These are phyloP conservation scores for Eustoma russellianum DNA, from an alignment of 257 asterid genomes.

Conservation along the genomic window DNA sequence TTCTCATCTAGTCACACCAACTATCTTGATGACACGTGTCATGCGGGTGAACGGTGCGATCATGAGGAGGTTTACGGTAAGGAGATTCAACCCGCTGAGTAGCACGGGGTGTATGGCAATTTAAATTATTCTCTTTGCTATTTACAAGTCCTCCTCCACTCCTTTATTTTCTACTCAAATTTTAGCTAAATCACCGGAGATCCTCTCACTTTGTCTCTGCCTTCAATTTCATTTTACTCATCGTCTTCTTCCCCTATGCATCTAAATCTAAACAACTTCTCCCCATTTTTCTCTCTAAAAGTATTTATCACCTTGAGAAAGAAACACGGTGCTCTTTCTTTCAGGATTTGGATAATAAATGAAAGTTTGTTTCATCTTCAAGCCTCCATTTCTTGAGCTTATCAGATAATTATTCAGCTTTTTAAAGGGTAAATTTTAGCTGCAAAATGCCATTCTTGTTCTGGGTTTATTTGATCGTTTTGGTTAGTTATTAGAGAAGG, in stretches of 20 bases:
- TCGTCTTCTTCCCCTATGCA: not conserved
- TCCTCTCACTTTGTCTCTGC: constrained; percentile 6
- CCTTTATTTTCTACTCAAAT: not conserved
- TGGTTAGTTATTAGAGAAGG: not conserved
- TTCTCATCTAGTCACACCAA: no score
- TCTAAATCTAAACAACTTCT: no score
- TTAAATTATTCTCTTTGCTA: constrained; percentile 31
- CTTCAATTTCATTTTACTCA: constrained; percentile 3
- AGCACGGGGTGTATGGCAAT: constrained; percentile 14
- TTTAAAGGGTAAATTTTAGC: constrained; percentile 27
- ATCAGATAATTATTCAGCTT: constrained; percentile 34
- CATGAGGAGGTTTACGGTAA: no score
- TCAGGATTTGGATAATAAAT: constrained; percentile 1
- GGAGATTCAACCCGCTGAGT: no score
- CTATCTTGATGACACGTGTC: no score
- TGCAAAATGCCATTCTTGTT: not conserved
- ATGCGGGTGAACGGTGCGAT: no score
- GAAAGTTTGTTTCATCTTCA: not conserved
- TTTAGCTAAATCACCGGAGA: constrained; percentile 10
- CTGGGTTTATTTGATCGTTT: not conserved
- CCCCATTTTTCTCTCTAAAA: constrained; percentile 15
- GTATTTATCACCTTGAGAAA: constrained; percentile 9
- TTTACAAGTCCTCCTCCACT: constrained; percentile 13
- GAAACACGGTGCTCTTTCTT: not conserved
- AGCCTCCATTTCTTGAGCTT: constrained; percentile 41